Evolutionary conservation across 352 stramenopile species (phyloP).

Genomic region (Lagenidium giganteum): DNA sequence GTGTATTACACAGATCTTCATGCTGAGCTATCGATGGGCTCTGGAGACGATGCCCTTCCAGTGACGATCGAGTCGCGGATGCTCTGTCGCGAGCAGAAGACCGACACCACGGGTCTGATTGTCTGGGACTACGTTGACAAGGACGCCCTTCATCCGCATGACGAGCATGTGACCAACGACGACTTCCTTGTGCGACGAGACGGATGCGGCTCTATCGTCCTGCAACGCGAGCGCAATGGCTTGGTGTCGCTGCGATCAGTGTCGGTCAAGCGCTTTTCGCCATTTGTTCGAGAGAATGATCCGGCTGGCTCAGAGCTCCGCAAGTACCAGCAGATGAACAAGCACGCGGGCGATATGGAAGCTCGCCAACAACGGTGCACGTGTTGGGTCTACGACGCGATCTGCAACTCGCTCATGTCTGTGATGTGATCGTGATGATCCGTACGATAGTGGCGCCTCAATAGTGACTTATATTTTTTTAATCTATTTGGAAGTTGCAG

Average conservation of each 20-base stretch:
- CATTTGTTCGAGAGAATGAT: too few relatives aligned
- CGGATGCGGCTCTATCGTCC: slow-evolving; percentile 38
- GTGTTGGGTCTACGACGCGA: slow-evolving; percentile 46
- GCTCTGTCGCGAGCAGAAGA: slow-evolving; percentile 35
- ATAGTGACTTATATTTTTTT: too few relatives aligned
- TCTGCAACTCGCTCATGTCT: slow-evolving; percentile 11
- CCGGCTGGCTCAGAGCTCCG: too few relatives aligned
- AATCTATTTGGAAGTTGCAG: too few relatives aligned
- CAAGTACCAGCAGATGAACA: too few relatives aligned
- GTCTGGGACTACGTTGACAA: slow-evolving; percentile 67
- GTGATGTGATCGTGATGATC: too few relatives aligned
- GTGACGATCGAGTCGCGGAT: slow-evolving; percentile 57
- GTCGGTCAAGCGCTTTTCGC: slow-evolving; percentile 57
- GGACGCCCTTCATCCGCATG: slow-evolving; percentile 38
- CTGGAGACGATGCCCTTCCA: slow-evolving; percentile 21
- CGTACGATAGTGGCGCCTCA: too few relatives aligned
- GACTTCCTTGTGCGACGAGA: slow-evolving; percentile 36
- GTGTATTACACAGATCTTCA: slow-evolving; percentile 49
- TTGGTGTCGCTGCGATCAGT: slow-evolving; percentile 55
- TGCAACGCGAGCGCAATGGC: slow-evolving; percentile 29
- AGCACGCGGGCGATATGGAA: slow-evolving; percentile 23
- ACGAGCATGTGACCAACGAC: slow-evolving; percentile 7
- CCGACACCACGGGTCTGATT: slow-evolving; percentile 29
- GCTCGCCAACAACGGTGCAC: too few relatives aligned
- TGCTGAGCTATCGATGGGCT: slow-evolving; percentile 26